A percentile compares a stretch with the other conserved stretches of the same genome.
These are phyloP conservation scores for Medicago ruthenica DNA, from an alignment of 306 rosid species.

Conservation along the genomic window DNA sequence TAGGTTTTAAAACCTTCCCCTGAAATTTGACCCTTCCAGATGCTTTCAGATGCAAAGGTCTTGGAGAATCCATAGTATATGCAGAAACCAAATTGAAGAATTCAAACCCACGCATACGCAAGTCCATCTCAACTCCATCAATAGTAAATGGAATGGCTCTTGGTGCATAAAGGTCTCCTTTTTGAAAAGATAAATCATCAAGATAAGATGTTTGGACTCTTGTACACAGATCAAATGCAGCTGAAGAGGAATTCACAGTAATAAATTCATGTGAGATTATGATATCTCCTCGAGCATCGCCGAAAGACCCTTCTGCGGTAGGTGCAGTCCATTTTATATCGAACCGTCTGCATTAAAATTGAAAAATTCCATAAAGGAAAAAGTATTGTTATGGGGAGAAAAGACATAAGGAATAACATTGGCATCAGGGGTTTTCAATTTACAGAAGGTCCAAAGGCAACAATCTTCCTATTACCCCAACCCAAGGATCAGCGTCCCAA, in stretches of 20 bases:
- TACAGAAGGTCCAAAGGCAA: constrained; percentile 19
- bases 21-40: constrained; percentile 84
- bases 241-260: constrained; percentile 72
- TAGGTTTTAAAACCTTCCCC: constrained; percentile 74
- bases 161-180: constrained; percentile 54
- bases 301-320: constrained; percentile 82
- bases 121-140: constrained; percentile 91
- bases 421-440: background rate
- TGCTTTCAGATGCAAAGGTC: constrained; percentile 85
- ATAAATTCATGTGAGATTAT: constrained; percentile 75
- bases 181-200: constrained; percentile 55
- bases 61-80: constrained; percentile 73
- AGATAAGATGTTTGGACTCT: constrained; percentile 78
- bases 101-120: constrained; percentile 91
- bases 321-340: constrained; percentile 92
- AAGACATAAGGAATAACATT: constrained; percentile 8
- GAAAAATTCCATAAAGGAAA: constrained; percentile 12
- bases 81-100: constrained; percentile 72
- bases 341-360: constrained; percentile 64
- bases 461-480: constrained; percentile 18
- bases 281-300: constrained; percentile 87
- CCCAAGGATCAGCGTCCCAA: constrained; percentile 24
- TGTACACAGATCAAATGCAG: constrained; percentile 74
- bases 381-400: constrained; percentile 18
- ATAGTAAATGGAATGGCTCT: constrained; percentile 63